Evolutionary conservation across 2,329 filamentous ascomycete species (phyloP).

Genomic region (Paracoccidioides lutzii): DNA sequence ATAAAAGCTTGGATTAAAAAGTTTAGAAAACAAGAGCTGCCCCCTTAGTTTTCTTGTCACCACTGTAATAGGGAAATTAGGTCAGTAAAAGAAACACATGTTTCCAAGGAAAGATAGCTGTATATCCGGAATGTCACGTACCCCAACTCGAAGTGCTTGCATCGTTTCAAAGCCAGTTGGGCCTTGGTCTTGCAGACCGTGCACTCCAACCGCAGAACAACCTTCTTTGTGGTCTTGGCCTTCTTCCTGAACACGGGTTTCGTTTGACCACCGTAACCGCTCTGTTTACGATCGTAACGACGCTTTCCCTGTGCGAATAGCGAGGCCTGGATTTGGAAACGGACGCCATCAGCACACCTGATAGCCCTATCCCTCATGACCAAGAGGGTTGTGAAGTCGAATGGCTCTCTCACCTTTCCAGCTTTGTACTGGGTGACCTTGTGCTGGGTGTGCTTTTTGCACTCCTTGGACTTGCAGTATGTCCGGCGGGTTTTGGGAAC

Average conservation of each 20-base stretch:
- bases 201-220: constrained; percentile 96
- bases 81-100: constrained; percentile 4
- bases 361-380: not conserved
- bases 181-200: constrained; percentile 95
- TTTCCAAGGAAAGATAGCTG: not conserved
- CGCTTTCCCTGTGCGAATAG: constrained; percentile 98
- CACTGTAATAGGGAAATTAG: constrained; percentile 44
- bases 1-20: constrained; percentile 24
- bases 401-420: constrained; percentile 54
- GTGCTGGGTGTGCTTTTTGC: constrained; percentile 84
- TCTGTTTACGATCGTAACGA: constrained; percentile 98
- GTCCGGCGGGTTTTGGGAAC: constrained; percentile 95
- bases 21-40: constrained; percentile 98
- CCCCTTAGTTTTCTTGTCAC: constrained; percentile 99
- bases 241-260: constrained; percentile 99
- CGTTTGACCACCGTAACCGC: constrained; percentile 99
- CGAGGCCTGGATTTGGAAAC: constrained; percentile 49
- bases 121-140: constrained; percentile 40
- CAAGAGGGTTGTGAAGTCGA: constrained; percentile 6
- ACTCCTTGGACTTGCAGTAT: constrained; percentile 94
- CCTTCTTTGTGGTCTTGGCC: constrained; percentile 99
- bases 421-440: constrained; percentile 96
- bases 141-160: constrained; percentile 99
- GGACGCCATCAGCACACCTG: not conserved
- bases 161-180: constrained; percentile 96